Evolutionary conservation across 139 green algal species (phyloP).

Genomic region (Chlorella sp.): DNA sequence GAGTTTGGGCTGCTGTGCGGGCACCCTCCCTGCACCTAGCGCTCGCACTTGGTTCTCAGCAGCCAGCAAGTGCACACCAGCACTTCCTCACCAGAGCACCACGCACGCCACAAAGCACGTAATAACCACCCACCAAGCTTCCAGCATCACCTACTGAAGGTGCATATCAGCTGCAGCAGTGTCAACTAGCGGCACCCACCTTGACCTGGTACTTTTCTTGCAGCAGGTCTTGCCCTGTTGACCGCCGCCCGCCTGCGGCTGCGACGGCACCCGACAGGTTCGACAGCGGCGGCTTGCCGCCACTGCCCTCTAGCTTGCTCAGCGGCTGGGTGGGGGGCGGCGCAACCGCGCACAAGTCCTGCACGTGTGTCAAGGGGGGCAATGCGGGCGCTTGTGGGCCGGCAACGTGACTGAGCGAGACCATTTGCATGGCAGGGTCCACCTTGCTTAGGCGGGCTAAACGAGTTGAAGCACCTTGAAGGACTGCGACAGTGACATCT

Average conservation of each 20-base stretch:
- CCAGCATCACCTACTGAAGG: not conserved
- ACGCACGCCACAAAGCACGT: not conserved
- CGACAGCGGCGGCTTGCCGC: not conserved
- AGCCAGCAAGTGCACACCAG: no score
- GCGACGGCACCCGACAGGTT: not conserved
- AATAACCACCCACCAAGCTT: not conserved
- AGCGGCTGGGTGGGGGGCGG: conserved; percentile 37
- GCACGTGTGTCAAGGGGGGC: not conserved
- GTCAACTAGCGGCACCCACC: not conserved
- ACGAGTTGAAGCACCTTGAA: conserved; percentile 23
- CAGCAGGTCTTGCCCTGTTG: conserved; percentile 23
- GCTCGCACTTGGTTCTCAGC: no score
- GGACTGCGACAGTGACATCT: conserved; percentile 29
- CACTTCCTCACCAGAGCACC: not conserved
- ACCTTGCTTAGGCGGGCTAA: not conserved
- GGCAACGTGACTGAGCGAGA: not conserved
- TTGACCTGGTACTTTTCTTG: conserved; percentile 37
- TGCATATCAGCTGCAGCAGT: not conserved
- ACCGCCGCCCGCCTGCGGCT: not conserved
- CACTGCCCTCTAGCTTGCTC: not conserved
- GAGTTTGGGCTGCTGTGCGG: no score
- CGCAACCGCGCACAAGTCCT: conserved; percentile 49
- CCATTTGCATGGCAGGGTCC: not conserved
- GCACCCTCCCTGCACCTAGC: no score
- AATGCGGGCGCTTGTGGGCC: not conserved